A percentile compares a stretch with the other conserved stretches of the same genome.
These are phyloP conservation scores for Xenoacremonium recifei DNA, from an alignment of 2,329 filamentous ascomycete species.

Conservation along the genomic window DNA sequence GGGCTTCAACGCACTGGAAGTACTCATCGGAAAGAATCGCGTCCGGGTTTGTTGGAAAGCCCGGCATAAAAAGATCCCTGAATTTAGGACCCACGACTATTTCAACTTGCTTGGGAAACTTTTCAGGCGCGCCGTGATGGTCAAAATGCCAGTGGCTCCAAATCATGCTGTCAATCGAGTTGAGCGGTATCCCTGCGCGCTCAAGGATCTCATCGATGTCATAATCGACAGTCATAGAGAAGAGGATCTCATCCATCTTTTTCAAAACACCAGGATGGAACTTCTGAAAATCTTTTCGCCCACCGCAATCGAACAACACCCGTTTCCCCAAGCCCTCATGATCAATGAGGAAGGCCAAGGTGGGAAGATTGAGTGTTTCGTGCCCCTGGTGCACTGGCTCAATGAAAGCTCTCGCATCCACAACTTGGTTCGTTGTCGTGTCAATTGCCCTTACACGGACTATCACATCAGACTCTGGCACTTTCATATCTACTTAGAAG, in stretches of 20 bases:
- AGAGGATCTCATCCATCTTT: conserved; percentile 1
- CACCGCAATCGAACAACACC: conserved; percentile 3
- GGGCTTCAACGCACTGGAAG: not conserved
- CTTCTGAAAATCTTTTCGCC: conserved; percentile 3
- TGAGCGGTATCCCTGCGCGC: not conserved
- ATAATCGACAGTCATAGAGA: not conserved
- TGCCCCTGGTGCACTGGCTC: conserved; percentile 6
- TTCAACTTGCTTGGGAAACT: conserved; percentile 18
- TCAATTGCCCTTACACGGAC: conserved; percentile 12
- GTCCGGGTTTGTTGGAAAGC: conserved; percentile 6
- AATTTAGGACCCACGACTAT: conserved; percentile 24
- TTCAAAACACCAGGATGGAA: not conserved
- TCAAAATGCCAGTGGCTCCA: conserved; percentile 28
- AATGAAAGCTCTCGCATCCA: conserved; percentile 13
- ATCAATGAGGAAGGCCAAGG: conserved; percentile 4
- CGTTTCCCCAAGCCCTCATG: not conserved
- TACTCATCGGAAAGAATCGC: not conserved
- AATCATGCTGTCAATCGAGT: conserved; percentile 15
- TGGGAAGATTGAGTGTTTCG: conserved; percentile 4
- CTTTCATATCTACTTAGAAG: too few relatives aligned
- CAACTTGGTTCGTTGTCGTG: conserved; percentile 15
- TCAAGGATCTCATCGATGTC: conserved; percentile 4
- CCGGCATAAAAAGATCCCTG: conserved; percentile 7
- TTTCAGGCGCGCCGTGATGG: conserved; percentile 21
- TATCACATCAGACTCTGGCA: too few relatives aligned